Evolutionary conservation across 176 grass and related monocot species (phyloP).

Genomic region (Elymus sibiricus): DNA sequence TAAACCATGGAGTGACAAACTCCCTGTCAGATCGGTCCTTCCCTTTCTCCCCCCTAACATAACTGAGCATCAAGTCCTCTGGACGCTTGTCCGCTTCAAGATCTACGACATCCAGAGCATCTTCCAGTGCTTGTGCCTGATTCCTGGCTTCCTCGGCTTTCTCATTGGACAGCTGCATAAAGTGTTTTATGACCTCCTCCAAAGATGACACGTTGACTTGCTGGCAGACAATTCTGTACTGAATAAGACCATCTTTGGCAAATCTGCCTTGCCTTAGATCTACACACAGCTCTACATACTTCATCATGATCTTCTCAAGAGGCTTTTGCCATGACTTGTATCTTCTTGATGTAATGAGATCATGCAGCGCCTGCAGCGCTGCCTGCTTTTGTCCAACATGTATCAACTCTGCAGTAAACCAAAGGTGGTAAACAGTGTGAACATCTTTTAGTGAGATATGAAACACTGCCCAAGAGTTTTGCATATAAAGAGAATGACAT

Average conservation of each 20-base stretch:
- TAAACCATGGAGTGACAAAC: slow-evolving; percentile 93
- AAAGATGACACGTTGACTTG: slow-evolving; percentile 94
- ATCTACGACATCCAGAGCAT: slow-evolving; percentile 96
- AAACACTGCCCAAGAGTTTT: neutral
- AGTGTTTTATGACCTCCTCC: slow-evolving; percentile 97
- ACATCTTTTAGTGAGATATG: neutral
- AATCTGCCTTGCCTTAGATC: slow-evolving; percentile 87
- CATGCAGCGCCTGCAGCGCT: slow-evolving; percentile 86
- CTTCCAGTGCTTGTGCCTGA: slow-evolving; percentile 78
- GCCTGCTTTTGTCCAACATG: slow-evolving; percentile 99
- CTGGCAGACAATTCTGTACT: slow-evolving; percentile 94
- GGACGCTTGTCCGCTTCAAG: slow-evolving; percentile 93
- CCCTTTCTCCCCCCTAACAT: slow-evolving; percentile 93
- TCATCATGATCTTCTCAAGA: slow-evolving; percentile 96
- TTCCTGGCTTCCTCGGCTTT: slow-evolving; percentile 74
- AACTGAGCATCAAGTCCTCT: slow-evolving; percentile 96
- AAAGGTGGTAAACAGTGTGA: slow-evolving; percentile 5
- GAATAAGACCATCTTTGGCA: slow-evolving; percentile 97
- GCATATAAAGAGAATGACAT: neutral
- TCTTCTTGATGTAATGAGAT: slow-evolving; percentile 92
- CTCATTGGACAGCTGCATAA: slow-evolving; percentile 92
- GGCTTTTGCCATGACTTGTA: slow-evolving; percentile 94
- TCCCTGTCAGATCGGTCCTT: slow-evolving; percentile 92
- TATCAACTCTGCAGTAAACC: slow-evolving; percentile 66
- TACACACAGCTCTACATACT: slow-evolving; percentile 93